Evolutionary conservation across 108 stramenopile genomes (phyloP), one percentile per base, ranked within the genome.

Genomic region (Pseudonitzschia multiseries): DNA sequence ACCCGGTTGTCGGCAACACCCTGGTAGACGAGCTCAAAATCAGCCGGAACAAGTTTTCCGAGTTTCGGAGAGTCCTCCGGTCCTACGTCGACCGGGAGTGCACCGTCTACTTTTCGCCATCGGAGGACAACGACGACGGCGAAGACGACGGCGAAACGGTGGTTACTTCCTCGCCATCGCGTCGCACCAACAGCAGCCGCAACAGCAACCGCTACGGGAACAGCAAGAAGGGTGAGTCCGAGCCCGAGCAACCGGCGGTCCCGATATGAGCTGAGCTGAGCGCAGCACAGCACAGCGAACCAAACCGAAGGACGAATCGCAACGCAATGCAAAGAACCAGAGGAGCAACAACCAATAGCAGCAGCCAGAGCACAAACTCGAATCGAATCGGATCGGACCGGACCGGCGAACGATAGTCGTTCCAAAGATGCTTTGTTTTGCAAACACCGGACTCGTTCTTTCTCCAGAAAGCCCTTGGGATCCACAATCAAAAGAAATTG

Each of bases 1-100:
- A 42, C 8, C 6, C 10, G 6, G 42, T 42, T 10, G 10, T 42
- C 42, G 42, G 10, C 42, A 42, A 18, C 36, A 44, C 43, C 8
- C 28, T 67, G 36, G 79, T 80, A 36, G 88, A 89, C 44, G 89
- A 89, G 62, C 59, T 42, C 66, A 84, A 84, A 72, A 74, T 87
- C 33, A 87, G 79, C 43, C 87, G 80, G 64, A 77, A 74, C 57
- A 70, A 68, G 27, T 87, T 91, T 79, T 50, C 73, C 14, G 75
- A 86, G 33, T 89, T 91, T 73, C 18, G 53, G 32, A 17, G 78
- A 17, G 67, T 78, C 24, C 61, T 90, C 57, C 71, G 81, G 22
- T 56, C 51, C 36, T 90, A 90, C 79, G 78, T 85, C 0, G 54
- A 76, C 31, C 83, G 84, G 12, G 68, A 76, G 18, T 90, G 89